Percentiles rank a stretch among this genome's conserved stretches.
Evolutionary conservation across 768 basidiomycete species (phyloP).

Genomic region (Megacollybia marginata): DNA sequence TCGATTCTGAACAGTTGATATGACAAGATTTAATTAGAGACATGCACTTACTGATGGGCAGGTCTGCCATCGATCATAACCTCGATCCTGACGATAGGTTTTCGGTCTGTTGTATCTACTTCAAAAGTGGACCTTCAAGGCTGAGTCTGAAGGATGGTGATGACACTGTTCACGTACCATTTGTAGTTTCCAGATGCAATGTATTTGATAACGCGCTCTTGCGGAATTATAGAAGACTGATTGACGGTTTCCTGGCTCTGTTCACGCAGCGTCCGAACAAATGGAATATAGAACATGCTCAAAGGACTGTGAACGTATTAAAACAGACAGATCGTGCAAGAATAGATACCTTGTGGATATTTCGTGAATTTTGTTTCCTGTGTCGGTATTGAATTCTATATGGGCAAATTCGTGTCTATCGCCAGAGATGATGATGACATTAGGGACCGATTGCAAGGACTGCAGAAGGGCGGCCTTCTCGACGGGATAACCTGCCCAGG

Average conservation of each 20-base stretch:
- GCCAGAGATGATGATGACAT: slow-evolving; percentile 62
- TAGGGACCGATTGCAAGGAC: slow-evolving; percentile 58
- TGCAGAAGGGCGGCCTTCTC: slow-evolving; percentile 56
- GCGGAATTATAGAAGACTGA: slow-evolving; percentile 25
- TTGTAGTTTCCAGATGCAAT: slow-evolving; percentile 61
- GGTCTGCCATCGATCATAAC: slow-evolving; percentile 52
- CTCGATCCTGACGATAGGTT: slow-evolving; percentile 49
- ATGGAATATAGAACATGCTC: slow-evolving; percentile 63
- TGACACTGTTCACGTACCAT: slow-evolving; percentile 32
- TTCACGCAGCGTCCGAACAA: slow-evolving; percentile 43
- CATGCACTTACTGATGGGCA: slow-evolving; percentile 38
- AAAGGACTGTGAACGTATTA: slow-evolving; percentile 34
- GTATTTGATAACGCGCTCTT: slow-evolving; percentile 51
- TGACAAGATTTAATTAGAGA: not conserved
- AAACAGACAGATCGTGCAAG: not conserved
- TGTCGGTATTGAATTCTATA: slow-evolving; percentile 45
- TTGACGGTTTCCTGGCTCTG: slow-evolving; percentile 35
- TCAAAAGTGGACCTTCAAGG: slow-evolving; percentile 54
- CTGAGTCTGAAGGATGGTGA: not conserved
- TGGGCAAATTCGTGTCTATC: slow-evolving; percentile 79
- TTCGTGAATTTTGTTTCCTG: slow-evolving; percentile 43
- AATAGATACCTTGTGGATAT: slow-evolving; percentile 44
- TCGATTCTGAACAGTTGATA: slow-evolving; percentile 29
- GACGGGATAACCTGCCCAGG: slow-evolving; percentile 57
- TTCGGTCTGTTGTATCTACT: slow-evolving; percentile 52